Percentiles rank a stretch among this genome's conserved stretches.
phyloP scores from a whole-genome alignment of 2,329 filamentous ascomycete species.

The Pseudocercospora fijiensis region DNA sequence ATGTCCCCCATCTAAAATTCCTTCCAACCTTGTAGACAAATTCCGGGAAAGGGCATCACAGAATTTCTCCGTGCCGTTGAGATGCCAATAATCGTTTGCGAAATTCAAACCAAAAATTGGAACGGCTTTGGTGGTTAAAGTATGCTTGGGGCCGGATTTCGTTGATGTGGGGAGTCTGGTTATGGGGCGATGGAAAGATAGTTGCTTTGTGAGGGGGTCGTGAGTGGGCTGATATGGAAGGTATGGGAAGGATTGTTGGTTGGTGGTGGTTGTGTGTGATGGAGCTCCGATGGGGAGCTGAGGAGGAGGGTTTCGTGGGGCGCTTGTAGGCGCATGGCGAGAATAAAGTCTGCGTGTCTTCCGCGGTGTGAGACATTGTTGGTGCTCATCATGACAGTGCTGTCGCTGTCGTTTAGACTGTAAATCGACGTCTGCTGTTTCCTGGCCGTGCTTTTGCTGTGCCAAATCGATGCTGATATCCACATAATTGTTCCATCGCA shows the following conservation, averaged over 20 bases:
- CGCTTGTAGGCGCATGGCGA: not conserved
- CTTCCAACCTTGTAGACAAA: conserved; percentile 11
- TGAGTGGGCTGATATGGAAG: not conserved
- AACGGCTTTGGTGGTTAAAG: conserved; percentile 16
- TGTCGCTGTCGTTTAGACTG: not conserved
- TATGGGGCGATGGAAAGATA: not conserved
- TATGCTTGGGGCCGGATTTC: conserved; percentile 7
- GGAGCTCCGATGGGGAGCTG: not conserved
- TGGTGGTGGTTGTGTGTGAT: not conserved
- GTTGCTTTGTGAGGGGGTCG: not conserved
- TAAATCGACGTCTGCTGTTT: not conserved
- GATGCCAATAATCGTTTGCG: conserved; percentile 18
- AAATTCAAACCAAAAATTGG: not conserved
- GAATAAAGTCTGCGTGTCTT: not conserved
- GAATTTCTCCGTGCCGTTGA: conserved; percentile 20
- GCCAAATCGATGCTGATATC: conserved; percentile 23
- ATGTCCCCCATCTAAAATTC: not conserved
- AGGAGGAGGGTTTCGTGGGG: not conserved
- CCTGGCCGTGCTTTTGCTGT: not conserved
- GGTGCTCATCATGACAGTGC: not conserved
- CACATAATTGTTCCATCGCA: conserved; percentile 24
- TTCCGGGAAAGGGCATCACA: conserved; percentile 14
- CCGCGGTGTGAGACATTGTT: not conserved
- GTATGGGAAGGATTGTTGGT: not conserved
- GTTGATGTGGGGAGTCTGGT: conserved; percentile 6